Evolutionary conservation across 164 flowering plant species (phyloP).

Genomic region (Aristolochia contorta): DNA sequence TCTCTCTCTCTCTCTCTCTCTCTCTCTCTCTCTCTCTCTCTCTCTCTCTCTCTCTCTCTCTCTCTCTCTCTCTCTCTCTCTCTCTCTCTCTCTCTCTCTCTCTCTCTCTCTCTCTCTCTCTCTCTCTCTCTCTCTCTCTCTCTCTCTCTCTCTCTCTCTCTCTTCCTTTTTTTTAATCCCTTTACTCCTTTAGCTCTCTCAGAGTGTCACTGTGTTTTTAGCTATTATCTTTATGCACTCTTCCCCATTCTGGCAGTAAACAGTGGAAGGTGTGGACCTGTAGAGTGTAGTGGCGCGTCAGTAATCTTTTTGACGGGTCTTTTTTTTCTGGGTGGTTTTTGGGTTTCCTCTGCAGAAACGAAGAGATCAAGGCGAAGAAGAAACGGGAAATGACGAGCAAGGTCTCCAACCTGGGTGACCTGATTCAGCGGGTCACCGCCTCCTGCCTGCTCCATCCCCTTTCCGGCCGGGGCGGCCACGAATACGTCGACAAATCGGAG

Average conservation of each 20-base stretch:
- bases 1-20: too few species aligned
- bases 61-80: too few species aligned
- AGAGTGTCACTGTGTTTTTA: not conserved
- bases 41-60: too few species aligned
- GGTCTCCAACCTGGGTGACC: constrained; percentile 66
- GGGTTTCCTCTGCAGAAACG: constrained; percentile 7
- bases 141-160: too few species aligned
- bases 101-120: too few species aligned
- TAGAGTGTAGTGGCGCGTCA: too few species aligned
- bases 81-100: too few species aligned
- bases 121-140: too few species aligned
- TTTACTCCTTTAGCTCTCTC: too few species aligned
- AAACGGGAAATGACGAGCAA: constrained; percentile 38
- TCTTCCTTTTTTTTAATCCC: too few species aligned
- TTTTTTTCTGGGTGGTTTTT: not conserved
- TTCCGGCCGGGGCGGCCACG: constrained; percentile 23
- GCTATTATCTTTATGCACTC: constrained; percentile 7
- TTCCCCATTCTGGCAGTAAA: not conserved
- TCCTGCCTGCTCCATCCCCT: constrained; percentile 78
- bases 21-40: too few species aligned
- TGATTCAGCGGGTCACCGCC: constrained; percentile 72
- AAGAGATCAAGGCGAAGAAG: constrained; percentile 11
- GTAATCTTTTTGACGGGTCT: not conserved
- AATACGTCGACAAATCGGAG: constrained; percentile 1
- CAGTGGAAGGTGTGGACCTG: too few species aligned